Base-by-base conservation (phyloP, 331 rosid species). In the Phaseolus coccineus region DNA sequence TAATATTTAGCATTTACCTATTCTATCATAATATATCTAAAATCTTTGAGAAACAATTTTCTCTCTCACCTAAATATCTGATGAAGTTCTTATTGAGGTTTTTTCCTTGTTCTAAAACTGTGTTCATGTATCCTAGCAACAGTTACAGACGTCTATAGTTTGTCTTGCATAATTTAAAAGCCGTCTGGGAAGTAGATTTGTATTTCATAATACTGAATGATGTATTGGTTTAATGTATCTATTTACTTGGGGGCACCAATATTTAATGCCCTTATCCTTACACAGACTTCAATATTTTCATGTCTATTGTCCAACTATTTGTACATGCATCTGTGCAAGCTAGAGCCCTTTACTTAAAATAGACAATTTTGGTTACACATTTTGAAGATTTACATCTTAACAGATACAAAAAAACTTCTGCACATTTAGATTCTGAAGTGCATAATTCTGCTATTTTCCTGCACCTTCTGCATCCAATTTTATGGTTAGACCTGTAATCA, bases 251-350 rank as follows among this genome's bases (percentile, higher is more conserved):
- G 12, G 12, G 22, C 30, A 13, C 33, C 8, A 27, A 4, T 51
- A 53, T n/a, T 40, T 9, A 39, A 25, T 37, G 44, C 16, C 51
- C 61, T 46, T 74, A 0, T 35, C 4, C 24, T 74, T 35, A 6
- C 4, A 0, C 37, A 28, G 31, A 35, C 39, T 35, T 35, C 39
- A 35, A 40, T 62, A 9, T 44, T 37, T 6, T 6, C 71, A 33
- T 77, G 50, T 46, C 65, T 25, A 56, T 30, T 69, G 7, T 77
- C 55, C 37, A 33, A 76, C 48, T 51, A 30, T 42, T 42, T 80
- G 42, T 55, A 56, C 64, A 64, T 53, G 64, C 46, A 40, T 63
- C n/a, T 15, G 33, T 22, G 46, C 19, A 27, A 55, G 33, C 55
- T 63, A 22, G 56, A 22, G 11, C 56, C 37, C 25, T 39, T 71